Percentiles rank a stretch among this genome's conserved stretches.
Evolutionary conservation across 106 monocot genomes (phyloP).

Genomic region (Apostasia ramifera): DNA sequence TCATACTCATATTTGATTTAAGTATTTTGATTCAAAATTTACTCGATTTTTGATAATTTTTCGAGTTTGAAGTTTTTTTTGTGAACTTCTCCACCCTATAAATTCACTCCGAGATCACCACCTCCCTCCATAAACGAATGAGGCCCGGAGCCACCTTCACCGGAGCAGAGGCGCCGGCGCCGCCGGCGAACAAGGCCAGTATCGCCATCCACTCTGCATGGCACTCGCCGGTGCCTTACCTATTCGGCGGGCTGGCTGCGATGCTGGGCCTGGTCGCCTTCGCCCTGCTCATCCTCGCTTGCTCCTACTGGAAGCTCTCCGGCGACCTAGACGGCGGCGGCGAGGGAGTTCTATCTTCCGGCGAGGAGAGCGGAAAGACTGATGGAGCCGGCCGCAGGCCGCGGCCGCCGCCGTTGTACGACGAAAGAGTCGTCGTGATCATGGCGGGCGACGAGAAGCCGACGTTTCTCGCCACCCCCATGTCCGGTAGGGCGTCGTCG

Average conservation of each 20-base stretch:
- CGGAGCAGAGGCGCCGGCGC: not conserved
- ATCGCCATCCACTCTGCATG: slow-evolving; percentile 21
- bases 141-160: slow-evolving; percentile 5
- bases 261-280: slow-evolving; percentile 69
- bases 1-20: no score
- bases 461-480: slow-evolving; percentile 50
- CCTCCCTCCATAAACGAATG: slow-evolving; percentile 1
- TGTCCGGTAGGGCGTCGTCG: slow-evolving; percentile 43
- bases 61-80: no score
- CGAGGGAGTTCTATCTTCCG: not conserved
- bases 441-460: slow-evolving; percentile 70
- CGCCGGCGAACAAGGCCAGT: not conserved
- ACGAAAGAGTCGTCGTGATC: slow-evolving; percentile 50
- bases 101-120: not conserved
- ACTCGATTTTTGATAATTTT: no score
- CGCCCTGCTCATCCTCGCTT: slow-evolving; percentile 60
- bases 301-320: slow-evolving; percentile 72
- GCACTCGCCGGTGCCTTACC: slow-evolving; percentile 74
- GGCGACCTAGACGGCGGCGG: slow-evolving; percentile 30
- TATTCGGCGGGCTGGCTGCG: slow-evolving; percentile 60
- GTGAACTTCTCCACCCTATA: not conserved
- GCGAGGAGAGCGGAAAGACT: not conserved
- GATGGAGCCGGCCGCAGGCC: not conserved
- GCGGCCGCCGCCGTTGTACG: slow-evolving; percentile 2
- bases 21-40: no score